These are phyloP conservation scores for Talaromyces sp. DNA, from an alignment of 2,329 filamentous ascomycete genomes.

Conservation along the genomic window DNA sequence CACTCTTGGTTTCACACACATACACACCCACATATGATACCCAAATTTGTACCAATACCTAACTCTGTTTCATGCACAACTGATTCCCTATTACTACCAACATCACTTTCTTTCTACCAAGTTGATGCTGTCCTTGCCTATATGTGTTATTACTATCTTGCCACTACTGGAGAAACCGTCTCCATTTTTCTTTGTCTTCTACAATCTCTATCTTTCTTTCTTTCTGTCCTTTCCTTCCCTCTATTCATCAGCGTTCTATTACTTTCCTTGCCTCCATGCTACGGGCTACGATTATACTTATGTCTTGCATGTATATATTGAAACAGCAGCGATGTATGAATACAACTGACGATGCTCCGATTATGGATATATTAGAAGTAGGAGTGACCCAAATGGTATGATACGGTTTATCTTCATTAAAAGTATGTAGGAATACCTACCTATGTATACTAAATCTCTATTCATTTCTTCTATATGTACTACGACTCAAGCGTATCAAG, in stretches of 20 bases:
- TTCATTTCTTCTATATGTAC: background rate
- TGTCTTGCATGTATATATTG: constrained; percentile 7
- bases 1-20: background rate
- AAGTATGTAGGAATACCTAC: background rate
- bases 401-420: background rate
- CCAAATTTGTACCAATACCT: constrained; percentile 7
- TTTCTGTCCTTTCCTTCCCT: background rate
- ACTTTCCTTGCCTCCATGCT: background rate
- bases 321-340: constrained; percentile 7
- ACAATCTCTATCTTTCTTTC: constrained; percentile 6
- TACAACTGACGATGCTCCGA: constrained; percentile 7
- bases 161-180: background rate
- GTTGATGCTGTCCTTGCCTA: background rate
- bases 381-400: too few relatives aligned
- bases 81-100: background rate
- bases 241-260: constrained; percentile 1
- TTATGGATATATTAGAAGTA: background rate
- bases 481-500: constrained; percentile 33
- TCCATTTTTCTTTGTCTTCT: background rate
- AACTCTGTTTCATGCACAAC: background rate
- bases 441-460: background rate
- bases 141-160: background rate
- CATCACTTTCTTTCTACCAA: background rate
- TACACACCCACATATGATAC: background rate
- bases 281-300: constrained; percentile 5